A percentile compares a stretch with the other conserved stretches of the same genome.
phyloP scores from a whole-genome alignment of 306 rosid species.

The Argentina anserina region DNA sequence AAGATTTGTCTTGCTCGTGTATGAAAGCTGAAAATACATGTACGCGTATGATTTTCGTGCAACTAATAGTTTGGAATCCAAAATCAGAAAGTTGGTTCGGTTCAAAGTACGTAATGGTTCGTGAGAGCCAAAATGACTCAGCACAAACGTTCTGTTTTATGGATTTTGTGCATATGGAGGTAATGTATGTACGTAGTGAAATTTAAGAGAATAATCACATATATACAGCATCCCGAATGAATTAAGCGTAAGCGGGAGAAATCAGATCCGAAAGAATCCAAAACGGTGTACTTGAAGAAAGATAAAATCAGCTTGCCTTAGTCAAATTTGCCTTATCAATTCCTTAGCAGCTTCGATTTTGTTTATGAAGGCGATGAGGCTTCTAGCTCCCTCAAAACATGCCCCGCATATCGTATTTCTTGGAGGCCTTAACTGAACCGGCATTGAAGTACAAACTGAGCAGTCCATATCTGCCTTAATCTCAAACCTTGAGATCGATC shows the following conservation, averaged over 20 bases:
- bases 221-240: background rate
- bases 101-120: too few species aligned
- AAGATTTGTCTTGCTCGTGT: too few species aligned
- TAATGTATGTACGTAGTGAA: background rate
- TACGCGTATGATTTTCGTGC: too few species aligned
- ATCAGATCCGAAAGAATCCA: too few species aligned
- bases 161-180: background rate
- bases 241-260: background rate
- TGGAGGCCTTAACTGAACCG: conserved; percentile 69
- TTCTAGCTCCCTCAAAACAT: conserved; percentile 76
- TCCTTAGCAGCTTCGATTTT: conserved; percentile 38
- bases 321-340: conserved; percentile 30
- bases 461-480: conserved; percentile 56
- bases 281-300: too few species aligned
- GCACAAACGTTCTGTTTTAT: background rate
- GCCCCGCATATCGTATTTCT: conserved; percentile 73
- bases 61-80: too few species aligned
- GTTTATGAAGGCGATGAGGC: conserved; percentile 47
- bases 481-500: conserved; percentile 5
- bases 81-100: too few species aligned
- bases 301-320: conserved; percentile 64
- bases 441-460: conserved; percentile 67
- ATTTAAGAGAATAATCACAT: background rate
- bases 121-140: background rate
- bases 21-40: too few species aligned